phyloP scores from a whole-genome alignment of 306 rosid genomes.

The Comarum palustre region DNA sequence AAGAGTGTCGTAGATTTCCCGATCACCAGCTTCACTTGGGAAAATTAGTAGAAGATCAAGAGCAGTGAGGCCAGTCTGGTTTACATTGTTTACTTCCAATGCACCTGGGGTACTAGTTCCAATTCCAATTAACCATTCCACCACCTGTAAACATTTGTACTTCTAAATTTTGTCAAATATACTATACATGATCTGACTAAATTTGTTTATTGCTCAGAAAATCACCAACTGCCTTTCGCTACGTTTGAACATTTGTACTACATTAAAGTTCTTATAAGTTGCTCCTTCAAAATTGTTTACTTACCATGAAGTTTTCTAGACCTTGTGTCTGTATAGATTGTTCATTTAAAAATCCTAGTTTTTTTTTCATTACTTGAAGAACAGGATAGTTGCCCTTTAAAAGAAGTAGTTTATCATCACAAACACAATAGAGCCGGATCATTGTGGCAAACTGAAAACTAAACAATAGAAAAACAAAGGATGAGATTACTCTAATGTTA shows the following conservation, averaged over 20 bases:
- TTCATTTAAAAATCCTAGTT: not conserved
- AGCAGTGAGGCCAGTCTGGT: conserved; percentile 24
- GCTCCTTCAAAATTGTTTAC: not conserved
- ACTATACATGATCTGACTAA: not conserved
- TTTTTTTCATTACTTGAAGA: not conserved
- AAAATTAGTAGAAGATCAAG: conserved; percentile 29
- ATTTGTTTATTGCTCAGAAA: not conserved
- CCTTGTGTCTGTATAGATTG: not conserved
- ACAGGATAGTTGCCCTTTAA: not conserved
- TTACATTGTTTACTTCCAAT: conserved; percentile 11
- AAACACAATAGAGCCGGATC: not conserved
- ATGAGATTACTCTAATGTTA: not conserved
- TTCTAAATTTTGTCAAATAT: not conserved
- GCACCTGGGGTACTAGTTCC: not conserved
- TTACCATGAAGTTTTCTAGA: not conserved
- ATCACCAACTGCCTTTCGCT: not conserved
- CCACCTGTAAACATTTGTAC: conserved; percentile 19
- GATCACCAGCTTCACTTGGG: conserved; percentile 33
- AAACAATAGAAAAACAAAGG: not conserved
- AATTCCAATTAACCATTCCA: conserved; percentile 23
- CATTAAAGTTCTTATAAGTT: not conserved
- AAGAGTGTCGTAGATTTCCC: conserved; percentile 27
- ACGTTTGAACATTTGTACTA: not conserved
- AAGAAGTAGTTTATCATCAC: not conserved
- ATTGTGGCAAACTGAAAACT: not conserved